Conservation (phyloP, 208 protist species). For the Trypanosoma rangeli region DNA sequence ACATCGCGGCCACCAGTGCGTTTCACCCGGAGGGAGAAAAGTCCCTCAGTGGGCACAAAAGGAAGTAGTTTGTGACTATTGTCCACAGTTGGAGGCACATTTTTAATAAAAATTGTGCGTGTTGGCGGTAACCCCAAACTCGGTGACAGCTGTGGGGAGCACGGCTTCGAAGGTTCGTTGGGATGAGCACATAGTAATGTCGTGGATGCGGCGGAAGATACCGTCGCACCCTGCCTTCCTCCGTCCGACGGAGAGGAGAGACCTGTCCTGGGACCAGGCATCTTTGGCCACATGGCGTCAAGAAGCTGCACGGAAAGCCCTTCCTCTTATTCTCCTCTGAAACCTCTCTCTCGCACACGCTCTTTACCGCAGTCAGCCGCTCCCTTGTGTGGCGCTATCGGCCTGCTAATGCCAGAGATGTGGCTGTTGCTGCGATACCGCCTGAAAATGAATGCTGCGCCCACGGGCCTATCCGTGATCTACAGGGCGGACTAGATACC, state of each 20-base stretch:
- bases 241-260: background rate
- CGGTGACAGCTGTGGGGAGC: background rate
- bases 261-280: background rate
- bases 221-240: slow-evolving; percentile 4
- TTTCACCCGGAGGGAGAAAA: slow-evolving; percentile 49
- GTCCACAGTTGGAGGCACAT: slow-evolving; percentile 38
- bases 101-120: slow-evolving; percentile 54
- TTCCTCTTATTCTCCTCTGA: background rate
- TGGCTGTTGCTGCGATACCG: background rate
- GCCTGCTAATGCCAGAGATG: background rate
- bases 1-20: slow-evolving; percentile 38
- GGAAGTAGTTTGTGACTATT: slow-evolving; percentile 42
- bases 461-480: background rate
- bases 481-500: background rate
- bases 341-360: no score
- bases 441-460: background rate
- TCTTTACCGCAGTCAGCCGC: background rate
- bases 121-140: background rate
- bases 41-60: slow-evolving; percentile 53
- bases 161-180: background rate
- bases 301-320: background rate
- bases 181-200: background rate
- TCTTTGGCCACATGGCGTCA: slow-evolving; percentile 6
- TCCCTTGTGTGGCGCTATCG: background rate
- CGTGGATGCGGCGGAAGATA: background rate